Evolutionary conservation across 106 monocot genomes (phyloP), one percentile per base, ranked within the genome.

Genomic region (Apostasia ramifera): DNA sequence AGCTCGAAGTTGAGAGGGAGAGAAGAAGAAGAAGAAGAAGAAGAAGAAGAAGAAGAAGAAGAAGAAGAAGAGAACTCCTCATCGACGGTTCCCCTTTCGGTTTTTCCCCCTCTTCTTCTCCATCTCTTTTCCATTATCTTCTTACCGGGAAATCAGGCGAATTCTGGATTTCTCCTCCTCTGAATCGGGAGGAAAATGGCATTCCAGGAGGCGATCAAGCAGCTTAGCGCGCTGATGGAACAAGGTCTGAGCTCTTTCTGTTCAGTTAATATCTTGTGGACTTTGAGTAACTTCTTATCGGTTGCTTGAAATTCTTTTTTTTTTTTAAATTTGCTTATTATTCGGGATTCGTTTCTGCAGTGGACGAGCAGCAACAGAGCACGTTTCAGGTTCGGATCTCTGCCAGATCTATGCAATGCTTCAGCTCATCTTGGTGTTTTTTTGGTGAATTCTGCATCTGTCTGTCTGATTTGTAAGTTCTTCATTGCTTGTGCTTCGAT

Each of bases 361-460:
- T 77, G 70, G 73, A 82, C 8, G 82, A 80, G 71, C 57, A 70
- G 66, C 63, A 71, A 70, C 70, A 63, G 80, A 55, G 40, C 37
- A 72, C 83, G 39, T 87, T 82, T 55, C 51, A 83, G 86, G 86
- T 87, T 66, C 41, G 80, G 55, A 57, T 63, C 73, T 38, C 52
- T 63, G 10, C 51, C 4, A 73, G 73, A 73, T 79, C 69, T 66
- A 47, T 46, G 59, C 2, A 42, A 46, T 74, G 55, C 48, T 41
- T 49, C 12, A 52, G 59, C 57, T 44, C 10, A 53, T 67, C 42
- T 55, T 45, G 44, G 4, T 42, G 44, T 42, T 38, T 62, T 62
- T 62, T 62, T 62, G 43, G 42, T 45, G 43, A 62, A 44, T 44
- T 42, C 12, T 62, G 62, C 38, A 4, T 44, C 12, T 44, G 62